phyloP scores from a whole-genome alignment of 2,329 filamentous ascomycete genomes.

The Pyricularia grisea region DNA sequence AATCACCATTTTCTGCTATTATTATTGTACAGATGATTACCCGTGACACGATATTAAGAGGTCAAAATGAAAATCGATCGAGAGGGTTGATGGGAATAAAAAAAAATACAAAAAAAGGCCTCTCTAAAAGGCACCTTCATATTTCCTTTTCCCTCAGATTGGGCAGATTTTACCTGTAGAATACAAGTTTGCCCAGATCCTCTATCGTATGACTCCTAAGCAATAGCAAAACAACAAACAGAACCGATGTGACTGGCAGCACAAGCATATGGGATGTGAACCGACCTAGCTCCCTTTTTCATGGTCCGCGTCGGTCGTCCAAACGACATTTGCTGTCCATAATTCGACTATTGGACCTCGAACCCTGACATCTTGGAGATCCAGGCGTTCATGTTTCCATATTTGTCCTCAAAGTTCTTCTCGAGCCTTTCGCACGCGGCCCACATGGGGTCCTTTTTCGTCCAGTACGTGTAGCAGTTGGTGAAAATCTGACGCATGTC shows the following conservation, averaged over 20 bases:
- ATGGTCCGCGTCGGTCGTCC: neutral
- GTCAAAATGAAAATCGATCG: neutral
- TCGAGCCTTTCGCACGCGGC: constrained; percentile 46
- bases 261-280: neutral
- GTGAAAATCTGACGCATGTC: constrained; percentile 54
- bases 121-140: neutral
- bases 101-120: neutral
- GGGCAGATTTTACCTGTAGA: neutral
- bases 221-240: neutral
- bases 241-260: neutral
- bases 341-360: constrained; percentile 15
- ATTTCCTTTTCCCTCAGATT: neutral
- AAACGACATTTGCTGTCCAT: neutral
- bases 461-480: constrained; percentile 58
- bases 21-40: neutral
- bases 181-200: neutral
- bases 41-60: neutral
- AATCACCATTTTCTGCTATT: neutral
- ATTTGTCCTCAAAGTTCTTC: constrained; percentile 37
- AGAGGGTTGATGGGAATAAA: neutral
- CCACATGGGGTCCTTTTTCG: constrained; percentile 44
- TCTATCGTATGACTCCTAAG: neutral
- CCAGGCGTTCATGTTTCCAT: constrained; percentile 49
- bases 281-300: neutral
- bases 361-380: constrained; percentile 41